Base-by-base conservation (phyloP, 805 yeast species). In the Lipomyces mesembrius region DNA sequence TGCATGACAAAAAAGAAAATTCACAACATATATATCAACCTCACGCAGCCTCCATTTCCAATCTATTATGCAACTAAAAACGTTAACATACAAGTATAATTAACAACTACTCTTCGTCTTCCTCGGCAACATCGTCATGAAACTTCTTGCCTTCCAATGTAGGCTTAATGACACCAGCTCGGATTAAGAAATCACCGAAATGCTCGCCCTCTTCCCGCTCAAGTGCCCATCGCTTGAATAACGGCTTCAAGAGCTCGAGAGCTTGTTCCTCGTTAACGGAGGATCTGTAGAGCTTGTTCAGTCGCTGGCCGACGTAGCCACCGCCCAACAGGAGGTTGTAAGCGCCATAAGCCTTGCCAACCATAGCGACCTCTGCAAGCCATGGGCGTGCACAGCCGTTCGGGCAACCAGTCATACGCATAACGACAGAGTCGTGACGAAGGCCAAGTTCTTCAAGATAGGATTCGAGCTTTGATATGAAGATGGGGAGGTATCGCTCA, bases 361-460 rank as follows among this genome's bases (percentile, higher is more conserved):
- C 96, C 67, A 92, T 83, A 0, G 98, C 98, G 66, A 94, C 87
- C 79, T 94, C 98, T 3, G 98, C 98, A 61, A 94, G 81, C 98
- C 98, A 94, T 35, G 98, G 98, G 79, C 98, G 88, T 29, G 98
- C 95, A 83, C 98, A 94, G 73, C 98, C 98, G 78, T 94, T 94
- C 63, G 98, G 98, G 84, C 98, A 94, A 65, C 98, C 98, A 37
- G 98, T 94, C 98, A 94, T 93, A 82, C 98, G 87, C 96, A 94
- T 90, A 29, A 92, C 97, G 72, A 94, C 85, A 7, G 97, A 88
- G 79, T 94, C 98, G 75, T 92, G 97, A 76, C 97, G 89, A 74
- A 94, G 84, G 8, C 98, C 98, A 72, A 88, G 87, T 75, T 92
- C 97, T 79, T 94, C 98, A 66, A 94, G 82, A 25, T 92, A 87